These are phyloP conservation scores for Suillus luteus DNA, from an alignment of 768 basidiomycete species.

Conservation along the genomic window DNA sequence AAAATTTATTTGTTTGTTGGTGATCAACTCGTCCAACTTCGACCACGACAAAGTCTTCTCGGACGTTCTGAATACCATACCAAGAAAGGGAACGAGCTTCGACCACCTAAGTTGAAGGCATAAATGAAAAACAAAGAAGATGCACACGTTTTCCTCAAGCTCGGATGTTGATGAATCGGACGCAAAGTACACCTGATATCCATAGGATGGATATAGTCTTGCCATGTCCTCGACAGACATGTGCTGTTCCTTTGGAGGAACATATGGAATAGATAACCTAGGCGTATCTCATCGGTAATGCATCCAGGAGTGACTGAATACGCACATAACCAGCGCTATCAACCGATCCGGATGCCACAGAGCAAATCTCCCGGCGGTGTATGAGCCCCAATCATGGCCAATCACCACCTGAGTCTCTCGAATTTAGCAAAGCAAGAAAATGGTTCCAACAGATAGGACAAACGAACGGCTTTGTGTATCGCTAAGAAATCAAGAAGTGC, in stretches of 20 bases:
- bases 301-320: slow-evolving; percentile 11
- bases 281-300: slow-evolving; percentile 9
- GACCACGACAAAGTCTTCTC: neutral
- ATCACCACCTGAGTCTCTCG: slow-evolving; percentile 50
- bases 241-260: slow-evolving; percentile 54
- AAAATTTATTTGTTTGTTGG: slow-evolving; percentile 1
- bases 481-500: slow-evolving; percentile 62
- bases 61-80: slow-evolving; percentile 13
- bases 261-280: slow-evolving; percentile 69
- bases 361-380: slow-evolving; percentile 63
- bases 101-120: slow-evolving; percentile 16
- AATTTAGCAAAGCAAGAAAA: slow-evolving; percentile 1
- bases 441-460: neutral
- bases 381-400: slow-evolving; percentile 84
- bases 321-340: slow-evolving; percentile 60
- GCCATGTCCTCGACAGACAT: slow-evolving; percentile 54
- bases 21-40: slow-evolving; percentile 9
- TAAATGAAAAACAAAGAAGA: neutral
- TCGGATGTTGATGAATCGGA: slow-evolving; percentile 50
- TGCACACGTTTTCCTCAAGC: slow-evolving; percentile 58
- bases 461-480: slow-evolving; percentile 55
- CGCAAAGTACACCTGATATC: slow-evolving; percentile 72
- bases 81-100: slow-evolving; percentile 23
- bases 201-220: slow-evolving; percentile 53
- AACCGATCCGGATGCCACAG: slow-evolving; percentile 71